These are phyloP conservation scores for Colletotrichum musicola DNA, from an alignment of 2,329 filamentous ascomycete genomes.

Conservation along the genomic window DNA sequence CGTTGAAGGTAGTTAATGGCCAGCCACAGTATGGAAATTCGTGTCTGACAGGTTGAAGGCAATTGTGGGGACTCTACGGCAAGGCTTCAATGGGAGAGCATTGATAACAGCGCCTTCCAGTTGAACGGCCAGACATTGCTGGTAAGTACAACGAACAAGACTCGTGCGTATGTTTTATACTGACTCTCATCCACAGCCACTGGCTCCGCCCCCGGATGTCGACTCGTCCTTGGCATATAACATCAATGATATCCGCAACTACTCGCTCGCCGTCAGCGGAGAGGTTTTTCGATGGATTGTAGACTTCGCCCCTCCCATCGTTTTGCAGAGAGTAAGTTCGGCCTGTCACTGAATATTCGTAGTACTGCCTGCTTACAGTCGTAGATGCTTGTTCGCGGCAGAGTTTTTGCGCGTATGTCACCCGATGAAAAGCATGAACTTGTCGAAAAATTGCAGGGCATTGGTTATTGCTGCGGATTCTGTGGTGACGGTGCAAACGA, in stretches of 20 bases:
- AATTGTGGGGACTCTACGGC: constrained; percentile 79
- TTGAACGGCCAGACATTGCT: constrained; percentile 84
- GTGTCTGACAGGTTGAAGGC: constrained; percentile 57
- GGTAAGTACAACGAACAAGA: constrained; percentile 55
- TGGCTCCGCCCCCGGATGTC: constrained; percentile 75
- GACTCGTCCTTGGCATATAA: constrained; percentile 91
- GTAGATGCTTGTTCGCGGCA: constrained; percentile 89
- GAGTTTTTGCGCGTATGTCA: constrained; percentile 98
- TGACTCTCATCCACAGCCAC: constrained; percentile 64
- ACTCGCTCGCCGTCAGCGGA: constrained; percentile 88
- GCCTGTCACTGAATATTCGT: not conserved
- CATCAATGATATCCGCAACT: constrained; percentile 84
- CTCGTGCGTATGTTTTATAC: constrained; percentile 30
- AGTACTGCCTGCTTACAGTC: not conserved
- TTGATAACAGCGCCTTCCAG: constrained; percentile 84
- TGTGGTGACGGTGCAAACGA: constrained; percentile 98
- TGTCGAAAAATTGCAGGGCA: constrained; percentile 95
- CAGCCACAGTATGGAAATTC: constrained; percentile 9
- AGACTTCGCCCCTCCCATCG: constrained; percentile 86
- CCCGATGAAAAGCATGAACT: constrained; percentile 98
- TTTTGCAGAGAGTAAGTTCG: constrained; percentile 75
- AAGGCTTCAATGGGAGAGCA: constrained; percentile 88
- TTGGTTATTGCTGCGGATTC: constrained; percentile 95
- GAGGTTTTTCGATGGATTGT: constrained; percentile 98
- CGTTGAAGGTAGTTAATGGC: constrained; percentile 68